Evolutionary conservation across 306 rosid species (phyloP), one percentile per base, ranked within the genome.

Genomic region (Mimosa bimucronata): DNA sequence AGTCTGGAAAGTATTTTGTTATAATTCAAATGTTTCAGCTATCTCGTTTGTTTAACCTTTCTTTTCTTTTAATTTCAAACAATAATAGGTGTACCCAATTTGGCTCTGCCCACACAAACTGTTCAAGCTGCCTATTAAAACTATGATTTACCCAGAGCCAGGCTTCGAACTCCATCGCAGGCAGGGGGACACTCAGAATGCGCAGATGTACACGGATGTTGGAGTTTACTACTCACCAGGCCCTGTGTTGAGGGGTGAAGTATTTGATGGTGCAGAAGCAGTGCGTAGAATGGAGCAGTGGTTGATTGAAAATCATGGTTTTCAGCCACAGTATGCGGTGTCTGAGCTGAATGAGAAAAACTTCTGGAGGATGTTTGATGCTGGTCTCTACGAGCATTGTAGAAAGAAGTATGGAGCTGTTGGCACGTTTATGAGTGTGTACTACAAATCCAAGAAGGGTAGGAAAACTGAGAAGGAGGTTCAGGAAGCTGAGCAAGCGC

Each of bases 391-490:
- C 37, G 98, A 95, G 89, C 74, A 82, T 1, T 68, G 86, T 82
- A 87, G 98, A 85, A 88, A 73, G 83, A 95, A 92, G 87, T 95
- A 95, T 64, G 90, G 94, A 79, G 98, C 98, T 14, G 88, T 91
- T 48, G 98, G 98, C 73, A 92, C 92, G 53, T 95, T 92, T 58
- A 95, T 95, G 98, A 93, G 97, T 75, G 91, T 95, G 77, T 95
- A 91, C 87, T 95, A 95, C 94, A 92, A 95, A 87, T 95, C 88
- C 29, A 95, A 95, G 92, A 95, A 95, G 92, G 98, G 98, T 37
- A 84, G 96, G 90, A 95, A 95, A 84, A 91, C 98, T 1, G 98
- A 95, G 91, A 95, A 92, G 90, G 98, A 95, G 89, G 98, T 95
- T 57, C 90, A 86, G 71, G 98, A 95, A 82, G 98, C 98, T 0